A percentile compares a stretch with the other conserved stretches of the same genome.
Evolutionary conservation across 306 rosid species (phyloP).

Genomic region (Malus orientalis): DNA sequence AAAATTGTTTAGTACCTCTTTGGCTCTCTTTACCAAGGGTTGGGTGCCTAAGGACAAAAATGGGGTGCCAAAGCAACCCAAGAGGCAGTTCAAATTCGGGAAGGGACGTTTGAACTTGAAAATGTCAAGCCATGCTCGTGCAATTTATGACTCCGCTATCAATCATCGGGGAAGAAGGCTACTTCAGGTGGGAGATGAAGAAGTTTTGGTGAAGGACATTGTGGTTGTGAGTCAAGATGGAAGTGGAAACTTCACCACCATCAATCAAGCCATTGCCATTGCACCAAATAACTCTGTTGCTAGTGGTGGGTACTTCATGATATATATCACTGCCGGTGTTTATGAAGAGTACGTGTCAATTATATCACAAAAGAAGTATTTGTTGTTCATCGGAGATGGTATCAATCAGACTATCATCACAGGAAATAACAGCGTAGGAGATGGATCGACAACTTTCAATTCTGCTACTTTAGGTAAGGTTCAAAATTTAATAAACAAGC

Average conservation of each 20-base stretch:
- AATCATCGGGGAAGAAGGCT: conserved; percentile 17
- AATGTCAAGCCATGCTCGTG: conserved; percentile 14
- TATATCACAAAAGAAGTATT: conserved; percentile 20
- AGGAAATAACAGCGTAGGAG: conserved; percentile 26
- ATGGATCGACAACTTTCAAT: conserved; percentile 29
- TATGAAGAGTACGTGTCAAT: conserved; percentile 28
- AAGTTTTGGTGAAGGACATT: conserved; percentile 16
- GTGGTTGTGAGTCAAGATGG: conserved; percentile 34
- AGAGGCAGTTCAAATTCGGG: not conserved
- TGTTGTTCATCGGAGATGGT: conserved; percentile 43
- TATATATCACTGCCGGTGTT: conserved; percentile 31
- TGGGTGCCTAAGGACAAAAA: conserved; percentile 30
- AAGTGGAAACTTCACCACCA: conserved; percentile 21
- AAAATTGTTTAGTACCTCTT: conserved; percentile 18
- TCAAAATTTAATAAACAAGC: not conserved
- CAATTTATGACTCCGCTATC: conserved; percentile 5
- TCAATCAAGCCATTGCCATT: conserved; percentile 18
- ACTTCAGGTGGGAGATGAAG: conserved; percentile 10
- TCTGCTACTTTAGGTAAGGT: conserved; percentile 29
- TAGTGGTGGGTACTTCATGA: conserved; percentile 31
- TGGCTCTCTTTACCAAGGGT: conserved; percentile 23
- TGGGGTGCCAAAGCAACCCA: not conserved
- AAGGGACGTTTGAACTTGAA: conserved; percentile 18
- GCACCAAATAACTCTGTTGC: conserved; percentile 36
- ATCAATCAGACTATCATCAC: conserved; percentile 35